Percentiles rank a stretch among this genome's conserved stretches.
Conservation (phyloP, 192 early-diverging fungal genomes). For the Coemansia reversa region DNA sequence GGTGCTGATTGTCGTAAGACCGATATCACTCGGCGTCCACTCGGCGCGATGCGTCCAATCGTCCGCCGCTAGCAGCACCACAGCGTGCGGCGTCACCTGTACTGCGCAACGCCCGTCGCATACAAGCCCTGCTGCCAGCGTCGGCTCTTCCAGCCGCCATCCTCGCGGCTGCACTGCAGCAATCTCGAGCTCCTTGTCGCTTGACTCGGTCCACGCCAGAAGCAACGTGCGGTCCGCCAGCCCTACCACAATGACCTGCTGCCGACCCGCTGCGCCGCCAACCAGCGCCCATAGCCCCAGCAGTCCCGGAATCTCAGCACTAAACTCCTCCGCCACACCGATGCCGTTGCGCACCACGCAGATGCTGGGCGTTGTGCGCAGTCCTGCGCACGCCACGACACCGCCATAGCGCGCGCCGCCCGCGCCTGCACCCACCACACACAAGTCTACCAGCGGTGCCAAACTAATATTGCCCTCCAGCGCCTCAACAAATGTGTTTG, state of each 20-base stretch:
- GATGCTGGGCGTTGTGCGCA: slow-evolving; percentile 68
- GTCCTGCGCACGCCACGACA: slow-evolving; percentile 87
- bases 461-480: slow-evolving; percentile 69
- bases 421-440: slow-evolving; percentile 72
- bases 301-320: slow-evolving; percentile 64
- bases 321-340: slow-evolving; percentile 68
- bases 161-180: slow-evolving; percentile 35
- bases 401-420: slow-evolving; percentile 46
- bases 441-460: slow-evolving; percentile 84
- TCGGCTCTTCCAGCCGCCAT: slow-evolving; percentile 31
- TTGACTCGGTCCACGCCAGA: slow-evolving; percentile 41
- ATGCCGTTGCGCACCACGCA: slow-evolving; percentile 87
- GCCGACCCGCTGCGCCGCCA: not conserved
- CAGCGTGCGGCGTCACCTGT: slow-evolving; percentile 60
- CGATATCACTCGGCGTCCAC: slow-evolving; percentile 55
- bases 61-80: slow-evolving; percentile 52
- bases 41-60: slow-evolving; percentile 36
- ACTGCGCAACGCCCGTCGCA: slow-evolving; percentile 29
- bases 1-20: slow-evolving; percentile 43
- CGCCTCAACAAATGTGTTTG: slow-evolving; percentile 58
- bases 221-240: slow-evolving; percentile 24
- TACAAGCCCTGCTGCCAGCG: slow-evolving; percentile 25
- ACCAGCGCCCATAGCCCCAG: slow-evolving; percentile 72
- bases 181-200: slow-evolving; percentile 46
- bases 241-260: slow-evolving; percentile 26